These are phyloP conservation scores for Capronia epimyces DNA, from an alignment of 2,329 filamentous ascomycete genomes.

Conservation along the genomic window DNA sequence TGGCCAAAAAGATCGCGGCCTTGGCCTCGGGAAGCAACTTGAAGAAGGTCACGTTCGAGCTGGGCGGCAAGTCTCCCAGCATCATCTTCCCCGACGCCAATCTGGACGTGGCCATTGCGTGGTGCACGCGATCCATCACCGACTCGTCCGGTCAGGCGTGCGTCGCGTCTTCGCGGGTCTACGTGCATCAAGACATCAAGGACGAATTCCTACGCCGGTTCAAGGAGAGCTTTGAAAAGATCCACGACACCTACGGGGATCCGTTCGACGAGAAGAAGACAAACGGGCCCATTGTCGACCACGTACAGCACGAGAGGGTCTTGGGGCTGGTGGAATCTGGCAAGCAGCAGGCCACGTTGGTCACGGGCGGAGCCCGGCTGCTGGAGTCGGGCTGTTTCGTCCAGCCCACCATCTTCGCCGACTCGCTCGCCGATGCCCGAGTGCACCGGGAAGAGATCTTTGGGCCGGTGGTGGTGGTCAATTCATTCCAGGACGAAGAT, in stretches of 20 bases:
- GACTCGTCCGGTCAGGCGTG: conserved; percentile 45
- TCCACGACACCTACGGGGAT: conserved; percentile 51
- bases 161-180: conserved; percentile 57
- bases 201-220: conserved; percentile 61
- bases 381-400: conserved; percentile 37
- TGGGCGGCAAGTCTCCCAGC: conserved; percentile 60
- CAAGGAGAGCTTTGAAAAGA: conserved; percentile 52
- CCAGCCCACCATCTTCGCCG: conserved; percentile 69
- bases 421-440: conserved; percentile 44
- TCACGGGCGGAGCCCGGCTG: conserved; percentile 43
- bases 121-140: conserved; percentile 30
- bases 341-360: conserved; percentile 62
- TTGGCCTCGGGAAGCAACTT: conserved; percentile 33
- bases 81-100: conserved; percentile 61
- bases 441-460: conserved; percentile 41
- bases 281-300: conserved; percentile 69
- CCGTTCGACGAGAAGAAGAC: conserved; percentile 65
- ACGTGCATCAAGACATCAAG: conserved; percentile 56
- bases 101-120: conserved; percentile 62
- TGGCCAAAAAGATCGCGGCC: background rate
- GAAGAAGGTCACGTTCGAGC: conserved; percentile 58
- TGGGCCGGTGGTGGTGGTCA: conserved; percentile 41
- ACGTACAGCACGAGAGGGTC: conserved; percentile 63
- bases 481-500: conserved; percentile 31
- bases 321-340: conserved; percentile 64